These are phyloP conservation scores for Nemania bipapillata DNA, from an alignment of 2,329 filamentous ascomycete genomes.

Conservation along the genomic window DNA sequence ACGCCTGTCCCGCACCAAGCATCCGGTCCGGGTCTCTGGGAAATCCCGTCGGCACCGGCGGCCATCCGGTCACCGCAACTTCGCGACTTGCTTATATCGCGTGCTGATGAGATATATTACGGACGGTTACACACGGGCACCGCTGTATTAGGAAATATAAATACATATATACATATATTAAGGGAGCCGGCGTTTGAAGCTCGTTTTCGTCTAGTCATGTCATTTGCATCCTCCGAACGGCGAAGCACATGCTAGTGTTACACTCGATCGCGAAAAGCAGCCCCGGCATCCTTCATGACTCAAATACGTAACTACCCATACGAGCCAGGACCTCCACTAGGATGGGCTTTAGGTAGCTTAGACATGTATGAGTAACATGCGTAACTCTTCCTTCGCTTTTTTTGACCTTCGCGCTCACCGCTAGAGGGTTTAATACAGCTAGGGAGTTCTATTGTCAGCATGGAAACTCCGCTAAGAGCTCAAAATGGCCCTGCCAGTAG, in stretches of 20 bases:
- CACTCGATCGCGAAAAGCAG: background rate
- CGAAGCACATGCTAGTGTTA: background rate
- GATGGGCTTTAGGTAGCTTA: background rate
- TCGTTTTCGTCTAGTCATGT: background rate
- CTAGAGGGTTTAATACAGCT: background rate
- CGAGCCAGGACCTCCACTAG: background rate
- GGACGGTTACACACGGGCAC: background rate
- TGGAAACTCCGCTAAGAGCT: background rate
- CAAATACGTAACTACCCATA: background rate
- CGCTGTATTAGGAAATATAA: background rate
- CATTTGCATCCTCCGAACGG: background rate
- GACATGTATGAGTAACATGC: background rate
- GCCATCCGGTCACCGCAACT: conserved; percentile 1
- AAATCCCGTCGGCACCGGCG: conserved; percentile 1
- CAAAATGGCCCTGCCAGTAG: background rate
- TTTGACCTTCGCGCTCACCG: background rate
- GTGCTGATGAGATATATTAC: background rate
- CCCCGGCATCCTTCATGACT: background rate
- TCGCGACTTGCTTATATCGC: background rate
- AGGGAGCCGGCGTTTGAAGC: background rate
- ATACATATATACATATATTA: no score
- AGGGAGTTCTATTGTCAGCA: background rate
- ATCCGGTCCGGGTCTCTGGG: background rate
- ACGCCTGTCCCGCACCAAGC: conserved; percentile 10
- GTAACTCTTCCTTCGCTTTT: background rate